Conservation (phyloP, 225 moss, liverwort and hornwort genomes). For the Neckera pumila region DNA sequence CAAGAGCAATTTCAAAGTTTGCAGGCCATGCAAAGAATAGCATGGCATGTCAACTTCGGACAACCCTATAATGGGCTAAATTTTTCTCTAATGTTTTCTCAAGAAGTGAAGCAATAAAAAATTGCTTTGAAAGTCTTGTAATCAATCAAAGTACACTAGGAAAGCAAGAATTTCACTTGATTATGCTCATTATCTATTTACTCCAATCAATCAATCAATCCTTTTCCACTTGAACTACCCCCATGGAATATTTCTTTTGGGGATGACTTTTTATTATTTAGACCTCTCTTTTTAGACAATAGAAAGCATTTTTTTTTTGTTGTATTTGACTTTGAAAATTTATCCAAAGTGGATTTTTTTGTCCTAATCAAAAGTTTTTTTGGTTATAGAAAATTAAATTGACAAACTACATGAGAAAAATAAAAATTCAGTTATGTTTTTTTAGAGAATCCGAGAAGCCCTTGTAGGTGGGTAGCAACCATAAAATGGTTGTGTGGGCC, state of each 20-base stretch:
- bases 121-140: too few relatives aligned
- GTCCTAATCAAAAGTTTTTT: not conserved
- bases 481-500: not conserved
- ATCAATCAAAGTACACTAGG: too few relatives aligned
- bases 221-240: not conserved
- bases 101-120: too few relatives aligned
- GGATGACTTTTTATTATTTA: not conserved
- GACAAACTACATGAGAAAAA: too few relatives aligned
- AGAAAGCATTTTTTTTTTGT: not conserved
- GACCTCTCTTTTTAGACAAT: not conserved
- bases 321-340: not conserved
- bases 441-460: fast-evolving
- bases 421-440: not conserved
- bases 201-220: not conserved
- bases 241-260: not conserved
- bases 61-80: too few relatives aligned
- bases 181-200: too few relatives aligned
- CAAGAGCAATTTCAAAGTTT: too few relatives aligned
- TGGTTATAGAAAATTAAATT: too few relatives aligned
- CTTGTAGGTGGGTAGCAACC: fast-evolving
- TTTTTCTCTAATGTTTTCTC: too few relatives aligned
- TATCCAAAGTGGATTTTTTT: not conserved
- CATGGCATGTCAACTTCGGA: too few relatives aligned
- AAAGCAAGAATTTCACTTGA: too few relatives aligned
- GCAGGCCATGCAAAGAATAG: too few relatives aligned